Conservation (phyloP, 345 rosid genomes). For the Hypericum perforatum region DNA sequence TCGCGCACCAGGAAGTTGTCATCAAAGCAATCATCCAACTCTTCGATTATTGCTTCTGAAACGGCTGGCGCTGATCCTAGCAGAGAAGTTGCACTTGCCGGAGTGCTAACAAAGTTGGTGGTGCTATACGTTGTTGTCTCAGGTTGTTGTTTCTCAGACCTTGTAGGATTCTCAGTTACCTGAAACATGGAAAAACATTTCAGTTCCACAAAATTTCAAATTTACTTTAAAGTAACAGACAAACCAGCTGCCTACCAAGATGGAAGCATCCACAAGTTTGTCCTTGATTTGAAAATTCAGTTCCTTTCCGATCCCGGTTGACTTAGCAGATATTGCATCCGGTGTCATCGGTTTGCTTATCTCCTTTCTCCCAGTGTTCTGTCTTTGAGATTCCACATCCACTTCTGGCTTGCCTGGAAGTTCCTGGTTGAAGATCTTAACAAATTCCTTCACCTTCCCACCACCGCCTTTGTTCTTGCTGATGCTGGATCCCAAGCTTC, state of each 20-base stretch:
- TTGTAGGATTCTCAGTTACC: conserved; percentile 21
- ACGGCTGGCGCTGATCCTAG: conserved; percentile 29
- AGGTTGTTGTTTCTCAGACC: conserved; percentile 20
- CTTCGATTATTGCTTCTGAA: conserved; percentile 27
- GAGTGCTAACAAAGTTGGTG: conserved; percentile 2
- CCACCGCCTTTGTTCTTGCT: conserved; percentile 37
- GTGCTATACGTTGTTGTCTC: conserved; percentile 11
- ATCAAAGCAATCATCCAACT: conserved; percentile 39
- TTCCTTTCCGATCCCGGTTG: conserved; percentile 18
- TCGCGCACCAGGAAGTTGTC: conserved; percentile 34
- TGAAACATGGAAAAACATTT: conserved; percentile 12
- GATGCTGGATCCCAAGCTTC: conserved; percentile 16
- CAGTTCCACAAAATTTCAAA: too few species aligned
- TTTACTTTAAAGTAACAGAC: too few species aligned
- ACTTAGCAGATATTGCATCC: conserved; percentile 17
- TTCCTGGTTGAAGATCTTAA: conserved; percentile 65
- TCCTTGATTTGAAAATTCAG: conserved; percentile 13
- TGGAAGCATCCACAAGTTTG: background rate
- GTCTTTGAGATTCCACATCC: conserved; percentile 24
- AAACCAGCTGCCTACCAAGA: too few species aligned
- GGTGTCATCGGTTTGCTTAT: conserved; percentile 14
- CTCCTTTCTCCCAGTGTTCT: conserved; percentile 34
- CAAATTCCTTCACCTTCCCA: conserved; percentile 71
- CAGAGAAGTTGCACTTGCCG: conserved; percentile 1
- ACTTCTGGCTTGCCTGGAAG: conserved; percentile 23